Evolutionary conservation across 495 filamentous ascomycete genomes (phyloP).

Genomic region (Amphirosellinia nigrospora): DNA sequence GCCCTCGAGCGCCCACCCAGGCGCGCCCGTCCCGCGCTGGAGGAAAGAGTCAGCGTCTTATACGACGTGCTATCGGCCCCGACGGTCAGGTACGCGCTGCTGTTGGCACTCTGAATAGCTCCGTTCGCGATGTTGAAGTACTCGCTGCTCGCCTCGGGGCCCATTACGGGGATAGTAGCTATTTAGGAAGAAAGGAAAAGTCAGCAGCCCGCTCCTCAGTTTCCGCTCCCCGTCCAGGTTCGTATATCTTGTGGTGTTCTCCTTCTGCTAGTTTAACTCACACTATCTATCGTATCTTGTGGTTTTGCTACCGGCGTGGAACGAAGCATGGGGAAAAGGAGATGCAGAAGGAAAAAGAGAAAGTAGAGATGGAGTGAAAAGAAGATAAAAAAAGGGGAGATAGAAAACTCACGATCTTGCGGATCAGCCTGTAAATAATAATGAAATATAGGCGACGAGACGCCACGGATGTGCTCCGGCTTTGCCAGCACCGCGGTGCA

Average conservation of each 20-base stretch:
- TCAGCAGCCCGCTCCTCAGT: too few relatives aligned
- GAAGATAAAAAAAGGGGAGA: background rate
- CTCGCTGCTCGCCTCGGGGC: slow-evolving; percentile 50
- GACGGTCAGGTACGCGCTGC: slow-evolving; percentile 54
- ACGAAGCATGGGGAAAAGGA: too few relatives aligned
- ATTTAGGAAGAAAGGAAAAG: background rate
- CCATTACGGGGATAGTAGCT: slow-evolving; percentile 52
- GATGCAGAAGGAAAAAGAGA: background rate
- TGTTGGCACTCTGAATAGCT: slow-evolving; percentile 55
- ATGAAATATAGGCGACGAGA: slow-evolving; percentile 51
- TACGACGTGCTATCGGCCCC: slow-evolving; percentile 50
- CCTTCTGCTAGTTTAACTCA: background rate
- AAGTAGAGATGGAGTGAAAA: background rate
- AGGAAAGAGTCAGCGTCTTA: slow-evolving; percentile 52
- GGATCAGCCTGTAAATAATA: slow-evolving; percentile 51
- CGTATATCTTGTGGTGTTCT: background rate
- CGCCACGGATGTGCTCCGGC: slow-evolving; percentile 52
- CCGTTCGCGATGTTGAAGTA: slow-evolving; percentile 51
- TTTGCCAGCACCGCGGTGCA: slow-evolving; percentile 34
- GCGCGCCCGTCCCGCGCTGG: slow-evolving; percentile 35
- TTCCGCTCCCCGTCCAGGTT: too few relatives aligned
- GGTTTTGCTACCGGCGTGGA: too few relatives aligned
- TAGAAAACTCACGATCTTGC: slow-evolving; percentile 38
- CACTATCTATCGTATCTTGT: too few relatives aligned
- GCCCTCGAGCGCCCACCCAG: slow-evolving; percentile 58